These are phyloP conservation scores for Symbiodinium natans DNA, from an alignment of 73 alveolate genomes.

Conservation along the genomic window DNA sequence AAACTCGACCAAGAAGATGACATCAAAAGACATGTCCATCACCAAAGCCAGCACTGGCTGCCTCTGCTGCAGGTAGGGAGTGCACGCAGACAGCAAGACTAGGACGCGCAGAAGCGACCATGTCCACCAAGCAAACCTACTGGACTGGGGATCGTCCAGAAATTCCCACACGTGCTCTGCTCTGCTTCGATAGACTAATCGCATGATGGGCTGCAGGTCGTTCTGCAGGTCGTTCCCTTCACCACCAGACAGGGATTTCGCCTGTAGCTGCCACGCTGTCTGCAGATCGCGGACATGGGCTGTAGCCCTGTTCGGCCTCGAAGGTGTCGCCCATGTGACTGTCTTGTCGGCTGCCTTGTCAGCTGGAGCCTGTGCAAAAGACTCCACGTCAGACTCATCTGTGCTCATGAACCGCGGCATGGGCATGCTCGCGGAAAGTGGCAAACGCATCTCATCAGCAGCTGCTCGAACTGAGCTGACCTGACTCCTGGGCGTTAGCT, in stretches of 20 bases:
- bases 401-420: background rate
- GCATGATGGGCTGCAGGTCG: conserved; percentile 38
- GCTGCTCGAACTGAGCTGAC: background rate
- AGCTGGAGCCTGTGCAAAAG: background rate
- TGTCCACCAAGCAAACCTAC: conserved; percentile 24
- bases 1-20: conserved; percentile 19
- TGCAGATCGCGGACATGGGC: background rate
- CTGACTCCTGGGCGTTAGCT: background rate
- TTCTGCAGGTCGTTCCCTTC: background rate
- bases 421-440: background rate
- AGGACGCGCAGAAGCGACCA: conserved; percentile 14
- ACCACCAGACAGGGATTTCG: background rate
- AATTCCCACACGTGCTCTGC: conserved; percentile 21
- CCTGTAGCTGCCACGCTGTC: background rate
- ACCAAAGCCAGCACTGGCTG: background rate
- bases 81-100: background rate
- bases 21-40: background rate
- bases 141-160: conserved; percentile 43
- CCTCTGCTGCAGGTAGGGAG: background rate
- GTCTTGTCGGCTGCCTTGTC: background rate
- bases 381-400: background rate
- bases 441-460: background rate
- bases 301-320: background rate
- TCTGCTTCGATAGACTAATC: conserved; percentile 12
- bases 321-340: background rate